A percentile compares a stretch with the other conserved stretches of the same genome.
Conservation (phyloP, 1,284 basidiomycete species). For the Apiotrichum mycotoxinovorans region DNA sequence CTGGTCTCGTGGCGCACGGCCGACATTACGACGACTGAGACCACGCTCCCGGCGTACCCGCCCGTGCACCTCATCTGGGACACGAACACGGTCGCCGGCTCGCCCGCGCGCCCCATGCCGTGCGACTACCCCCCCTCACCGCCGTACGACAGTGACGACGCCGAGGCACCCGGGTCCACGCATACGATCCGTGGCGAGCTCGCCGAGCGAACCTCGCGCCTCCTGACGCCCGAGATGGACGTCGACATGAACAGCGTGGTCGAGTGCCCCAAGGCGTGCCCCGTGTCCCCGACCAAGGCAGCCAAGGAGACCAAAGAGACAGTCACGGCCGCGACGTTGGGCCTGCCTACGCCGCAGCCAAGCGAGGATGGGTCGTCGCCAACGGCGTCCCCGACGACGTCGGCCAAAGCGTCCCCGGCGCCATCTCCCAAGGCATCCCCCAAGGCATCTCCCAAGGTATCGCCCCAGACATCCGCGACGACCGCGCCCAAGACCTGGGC, state of each 20-base stretch:
- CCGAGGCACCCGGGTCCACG: background rate
- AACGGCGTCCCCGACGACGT: too few species aligned
- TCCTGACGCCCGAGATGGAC: background rate
- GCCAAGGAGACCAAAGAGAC: too few species aligned
- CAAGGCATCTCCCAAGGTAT: background rate
- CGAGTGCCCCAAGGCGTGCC: too few species aligned
- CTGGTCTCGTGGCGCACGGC: background rate
- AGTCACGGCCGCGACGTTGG: background rate
- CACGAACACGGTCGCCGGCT: background rate
- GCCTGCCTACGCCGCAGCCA: too few species aligned
- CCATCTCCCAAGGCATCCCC: background rate
- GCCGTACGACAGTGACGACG: background rate
- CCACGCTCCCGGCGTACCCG: too few species aligned
- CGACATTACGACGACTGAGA: background rate
- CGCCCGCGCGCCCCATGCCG: background rate
- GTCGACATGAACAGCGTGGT: background rate
- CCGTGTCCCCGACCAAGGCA: too few species aligned
- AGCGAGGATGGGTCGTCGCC: too few species aligned
- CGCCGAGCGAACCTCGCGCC: background rate
- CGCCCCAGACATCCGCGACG: too few species aligned
- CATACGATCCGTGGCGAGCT: background rate
- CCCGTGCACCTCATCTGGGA: too few species aligned
- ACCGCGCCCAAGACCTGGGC: too few species aligned
- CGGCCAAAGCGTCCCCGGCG: too few species aligned
- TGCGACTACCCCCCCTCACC: constrained; percentile 1